These are phyloP conservation scores for Mediolabrus comicus DNA, from an alignment of 108 stramenopile genomes.

Conservation along the genomic window DNA sequence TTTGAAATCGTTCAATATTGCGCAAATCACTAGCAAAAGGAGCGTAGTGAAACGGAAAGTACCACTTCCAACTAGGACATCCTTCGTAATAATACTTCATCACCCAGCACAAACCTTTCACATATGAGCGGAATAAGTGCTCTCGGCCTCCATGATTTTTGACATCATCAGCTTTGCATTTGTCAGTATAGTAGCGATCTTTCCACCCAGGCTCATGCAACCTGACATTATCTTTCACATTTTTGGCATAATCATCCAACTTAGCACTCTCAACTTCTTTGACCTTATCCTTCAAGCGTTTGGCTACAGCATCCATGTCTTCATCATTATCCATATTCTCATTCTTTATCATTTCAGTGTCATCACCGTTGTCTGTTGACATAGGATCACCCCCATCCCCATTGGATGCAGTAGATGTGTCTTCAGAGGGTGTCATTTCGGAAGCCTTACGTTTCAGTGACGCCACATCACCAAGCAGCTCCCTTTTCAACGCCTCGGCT, in stretches of 20 bases:
- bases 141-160: slow-evolving; percentile 86
- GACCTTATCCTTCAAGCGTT: slow-evolving; percentile 76
- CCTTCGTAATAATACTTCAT: slow-evolving; percentile 98
- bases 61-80: slow-evolving; percentile 97
- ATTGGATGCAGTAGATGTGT: slow-evolving; percentile 26
- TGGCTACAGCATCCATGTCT: slow-evolving; percentile 39
- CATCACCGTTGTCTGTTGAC: slow-evolving; percentile 27
- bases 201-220: slow-evolving; percentile 97
- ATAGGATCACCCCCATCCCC: slow-evolving; percentile 37
- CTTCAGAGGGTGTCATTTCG: slow-evolving; percentile 27
- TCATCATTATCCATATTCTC: slow-evolving; percentile 51
- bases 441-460: slow-evolving; percentile 40
- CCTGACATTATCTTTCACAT: slow-evolving; percentile 88
- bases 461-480: slow-evolving; percentile 23
- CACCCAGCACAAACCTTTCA: slow-evolving; percentile 98
- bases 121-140: slow-evolving; percentile 91
- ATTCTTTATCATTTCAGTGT: slow-evolving; percentile 36
- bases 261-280: slow-evolving; percentile 69
- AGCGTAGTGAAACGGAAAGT: slow-evolving; percentile 98
- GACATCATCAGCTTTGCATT: slow-evolving; percentile 96
- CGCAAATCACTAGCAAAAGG: slow-evolving; percentile 97
- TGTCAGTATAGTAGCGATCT: slow-evolving; percentile 95
- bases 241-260: slow-evolving; percentile 77
- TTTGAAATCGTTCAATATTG: slow-evolving; percentile 89
- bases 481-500: slow-evolving; percentile 63